Evolutionary conservation across 495 filamentous ascomycete genomes (phyloP).

Genomic region (Viridothelium virens): DNA sequence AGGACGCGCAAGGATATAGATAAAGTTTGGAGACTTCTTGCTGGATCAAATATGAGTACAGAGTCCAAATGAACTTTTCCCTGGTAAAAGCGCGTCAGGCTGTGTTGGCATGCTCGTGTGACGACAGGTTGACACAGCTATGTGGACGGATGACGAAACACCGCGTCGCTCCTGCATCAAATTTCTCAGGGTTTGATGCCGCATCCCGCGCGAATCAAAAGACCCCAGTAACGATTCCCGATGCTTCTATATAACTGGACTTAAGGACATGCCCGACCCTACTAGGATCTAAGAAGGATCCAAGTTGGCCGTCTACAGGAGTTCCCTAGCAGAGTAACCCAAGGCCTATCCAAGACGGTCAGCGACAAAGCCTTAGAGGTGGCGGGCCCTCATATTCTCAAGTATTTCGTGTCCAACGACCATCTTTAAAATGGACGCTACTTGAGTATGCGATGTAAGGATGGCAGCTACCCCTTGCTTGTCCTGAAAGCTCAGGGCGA

Average conservation of each 20-base stretch:
- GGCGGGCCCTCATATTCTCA: too few species aligned
- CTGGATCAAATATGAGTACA: not conserved
- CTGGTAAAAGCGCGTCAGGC: not conserved
- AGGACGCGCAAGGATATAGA: not conserved
- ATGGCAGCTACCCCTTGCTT: too few species aligned
- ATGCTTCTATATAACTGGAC: not conserved
- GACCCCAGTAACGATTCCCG: not conserved
- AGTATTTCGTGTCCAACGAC: too few species aligned
- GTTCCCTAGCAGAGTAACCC: too few species aligned
- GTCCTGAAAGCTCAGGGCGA: conserved; percentile 5
- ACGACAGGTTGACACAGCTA: not conserved
- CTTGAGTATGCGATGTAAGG: too few species aligned
- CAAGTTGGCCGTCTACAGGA: too few species aligned
- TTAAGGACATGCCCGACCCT: too few species aligned
- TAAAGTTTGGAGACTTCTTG: not conserved
- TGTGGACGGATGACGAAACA: conserved; percentile 5
- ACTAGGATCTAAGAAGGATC: too few species aligned
- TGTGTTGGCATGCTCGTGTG: conserved; percentile 9
- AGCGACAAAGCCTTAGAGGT: too few species aligned
- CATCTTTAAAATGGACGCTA: too few species aligned
- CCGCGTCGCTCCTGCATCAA: conserved; percentile 1
- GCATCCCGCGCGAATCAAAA: not conserved
- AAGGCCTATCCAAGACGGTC: too few species aligned
- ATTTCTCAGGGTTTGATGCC: too few species aligned
- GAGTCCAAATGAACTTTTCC: not conserved